Evolutionary conservation across 805 yeast genomes (phyloP).

Genomic region (Kazachstania kunashirensis): DNA sequence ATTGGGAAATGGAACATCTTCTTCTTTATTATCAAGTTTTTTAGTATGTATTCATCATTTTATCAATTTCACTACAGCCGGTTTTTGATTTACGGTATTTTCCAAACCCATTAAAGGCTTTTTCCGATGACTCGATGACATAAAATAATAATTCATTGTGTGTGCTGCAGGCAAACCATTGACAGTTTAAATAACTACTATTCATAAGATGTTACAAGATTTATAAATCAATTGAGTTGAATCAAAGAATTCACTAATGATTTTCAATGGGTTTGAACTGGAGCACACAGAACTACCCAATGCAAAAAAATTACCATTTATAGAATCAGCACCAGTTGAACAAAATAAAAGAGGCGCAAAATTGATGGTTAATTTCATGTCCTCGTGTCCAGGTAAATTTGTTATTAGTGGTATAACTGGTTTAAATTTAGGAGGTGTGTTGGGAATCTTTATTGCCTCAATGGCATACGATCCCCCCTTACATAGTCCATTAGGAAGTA

Average conservation of each 20-base stretch:
- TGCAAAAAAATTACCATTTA: slow-evolving; percentile 39
- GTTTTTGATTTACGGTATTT: no score
- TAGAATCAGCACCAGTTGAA: slow-evolving; percentile 80
- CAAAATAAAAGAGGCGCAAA: slow-evolving; percentile 86
- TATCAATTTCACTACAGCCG: no score
- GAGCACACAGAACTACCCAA: slow-evolving; percentile 31
- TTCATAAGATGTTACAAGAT: no score
- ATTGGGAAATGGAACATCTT: no score
- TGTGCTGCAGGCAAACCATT: no score
- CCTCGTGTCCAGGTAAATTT: slow-evolving; percentile 91
- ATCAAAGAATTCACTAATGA: slow-evolving; percentile 20
- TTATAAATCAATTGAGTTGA: no score
- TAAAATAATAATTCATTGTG: no score
- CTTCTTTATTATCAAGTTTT: no score
- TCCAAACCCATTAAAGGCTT: no score
- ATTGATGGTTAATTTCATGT: slow-evolving; percentile 73
- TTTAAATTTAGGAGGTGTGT: slow-evolving; percentile 87
- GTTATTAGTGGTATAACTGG: slow-evolving; percentile 89
- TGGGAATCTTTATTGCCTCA: slow-evolving; percentile 87
- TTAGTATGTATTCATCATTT: no score
- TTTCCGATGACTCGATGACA: no score
- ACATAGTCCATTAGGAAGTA: slow-evolving; percentile 21
- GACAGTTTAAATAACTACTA: no score
- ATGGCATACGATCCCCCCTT: slow-evolving; percentile 37
- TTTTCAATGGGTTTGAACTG: slow-evolving; percentile 35